phyloP scores from a whole-genome alignment of 768 basidiomycete genomes.

The Pholiota microspora region DNA sequence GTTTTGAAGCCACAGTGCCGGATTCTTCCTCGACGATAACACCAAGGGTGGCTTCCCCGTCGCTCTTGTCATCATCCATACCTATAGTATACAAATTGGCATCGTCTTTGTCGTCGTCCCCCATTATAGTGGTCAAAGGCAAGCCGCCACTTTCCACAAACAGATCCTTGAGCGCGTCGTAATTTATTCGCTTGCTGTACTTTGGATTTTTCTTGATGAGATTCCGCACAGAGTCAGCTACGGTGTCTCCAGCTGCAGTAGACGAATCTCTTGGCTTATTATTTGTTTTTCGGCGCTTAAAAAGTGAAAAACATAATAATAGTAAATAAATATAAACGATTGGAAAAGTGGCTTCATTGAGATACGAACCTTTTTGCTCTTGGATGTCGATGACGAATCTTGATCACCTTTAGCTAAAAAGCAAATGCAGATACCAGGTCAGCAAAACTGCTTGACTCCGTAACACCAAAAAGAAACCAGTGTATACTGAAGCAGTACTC shows the following conservation, averaged over 20 bases:
- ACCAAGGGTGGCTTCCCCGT: constrained; percentile 28
- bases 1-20: constrained; percentile 30
- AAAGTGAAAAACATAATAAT: constrained; percentile 9
- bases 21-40: constrained; percentile 49
- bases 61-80: constrained; percentile 41
- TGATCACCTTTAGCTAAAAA: constrained; percentile 67
- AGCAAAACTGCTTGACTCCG: constrained; percentile 34
- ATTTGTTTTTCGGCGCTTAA: constrained; percentile 65
- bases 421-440: constrained; percentile 30
- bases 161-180: constrained; percentile 81
- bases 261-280: constrained; percentile 71
- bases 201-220: constrained; percentile 83
- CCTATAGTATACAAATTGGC: constrained; percentile 41
- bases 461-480: constrained; percentile 1
- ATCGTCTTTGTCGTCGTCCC: constrained; percentile 45
- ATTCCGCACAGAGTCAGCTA: constrained; percentile 74
- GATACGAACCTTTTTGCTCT: constrained; percentile 80
- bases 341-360: constrained; percentile 32
- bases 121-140: constrained; percentile 26
- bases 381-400: constrained; percentile 41
- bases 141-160: constrained; percentile 51
- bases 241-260: constrained; percentile 64
- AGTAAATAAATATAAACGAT: constrained; percentile 10
- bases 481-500: constrained; percentile 22
- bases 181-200: constrained; percentile 93